These are phyloP conservation scores for Xerocomus alliaceus DNA, from an alignment of 1,284 basidiomycete species.

Conservation along the genomic window DNA sequence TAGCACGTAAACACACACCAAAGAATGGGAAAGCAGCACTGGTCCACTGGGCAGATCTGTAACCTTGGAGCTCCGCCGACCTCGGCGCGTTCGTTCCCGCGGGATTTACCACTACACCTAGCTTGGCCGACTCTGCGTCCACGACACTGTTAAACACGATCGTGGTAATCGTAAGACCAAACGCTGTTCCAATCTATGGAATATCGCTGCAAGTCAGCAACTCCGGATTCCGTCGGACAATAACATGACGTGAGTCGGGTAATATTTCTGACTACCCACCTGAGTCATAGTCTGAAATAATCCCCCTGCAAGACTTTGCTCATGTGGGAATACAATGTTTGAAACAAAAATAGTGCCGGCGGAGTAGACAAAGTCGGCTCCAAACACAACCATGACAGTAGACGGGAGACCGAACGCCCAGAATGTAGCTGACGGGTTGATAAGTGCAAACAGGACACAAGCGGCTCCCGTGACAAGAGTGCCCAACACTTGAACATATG, in stretches of 20 bases:
- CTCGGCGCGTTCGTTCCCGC: slow-evolving; percentile 45
- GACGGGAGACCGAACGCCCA: slow-evolving; percentile 86
- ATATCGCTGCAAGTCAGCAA: background rate
- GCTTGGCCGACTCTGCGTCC: slow-evolving; percentile 35
- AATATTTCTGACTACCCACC: slow-evolving; percentile 41
- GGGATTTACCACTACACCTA: slow-evolving; percentile 42
- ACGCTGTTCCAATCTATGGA: slow-evolving; percentile 70
- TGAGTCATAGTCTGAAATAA: slow-evolving; percentile 80
- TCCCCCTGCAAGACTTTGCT: slow-evolving; percentile 82
- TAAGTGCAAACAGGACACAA: slow-evolving; percentile 76
- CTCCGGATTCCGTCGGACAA: background rate
- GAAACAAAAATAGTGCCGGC: slow-evolving; percentile 80
- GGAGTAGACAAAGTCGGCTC: slow-evolving; percentile 82
- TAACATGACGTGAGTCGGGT: background rate
- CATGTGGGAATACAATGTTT: slow-evolving; percentile 71
- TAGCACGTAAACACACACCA: slow-evolving; percentile 46
- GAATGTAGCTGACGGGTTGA: slow-evolving; percentile 65
- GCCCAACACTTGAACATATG: slow-evolving; percentile 51
- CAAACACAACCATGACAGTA: slow-evolving; percentile 73
- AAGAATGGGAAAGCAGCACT: slow-evolving; percentile 64
- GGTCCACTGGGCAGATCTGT: slow-evolving; percentile 70
- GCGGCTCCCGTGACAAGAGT: slow-evolving; percentile 69
- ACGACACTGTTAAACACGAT: slow-evolving; percentile 72
- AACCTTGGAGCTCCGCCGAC: slow-evolving; percentile 54
- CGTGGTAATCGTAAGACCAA: slow-evolving; percentile 78